phyloP scores from a whole-genome alignment of 106 monocot species.

The Dendrobium officinale region DNA sequence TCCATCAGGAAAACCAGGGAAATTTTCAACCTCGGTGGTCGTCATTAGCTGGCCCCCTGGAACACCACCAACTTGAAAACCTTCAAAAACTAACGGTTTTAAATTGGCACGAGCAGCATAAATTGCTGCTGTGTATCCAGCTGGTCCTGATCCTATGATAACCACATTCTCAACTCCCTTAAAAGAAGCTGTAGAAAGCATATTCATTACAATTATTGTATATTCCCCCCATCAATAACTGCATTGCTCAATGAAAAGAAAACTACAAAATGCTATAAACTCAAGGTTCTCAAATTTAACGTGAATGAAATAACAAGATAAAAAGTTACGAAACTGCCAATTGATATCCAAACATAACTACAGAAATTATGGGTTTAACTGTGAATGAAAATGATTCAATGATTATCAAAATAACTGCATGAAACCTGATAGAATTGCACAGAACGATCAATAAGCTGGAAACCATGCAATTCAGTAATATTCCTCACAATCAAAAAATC shows the following conservation, averaged over 20 bases:
- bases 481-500: no score
- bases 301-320: background rate
- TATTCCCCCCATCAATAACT: background rate
- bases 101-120: constrained; percentile 96
- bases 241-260: background rate
- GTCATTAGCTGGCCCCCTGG: constrained; percentile 98
- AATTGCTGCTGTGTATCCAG: constrained; percentile 95
- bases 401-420: no score
- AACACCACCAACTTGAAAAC: constrained; percentile 92
- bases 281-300: background rate
- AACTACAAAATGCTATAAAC: background rate
- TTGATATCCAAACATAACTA: background rate
- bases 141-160: constrained; percentile 92
- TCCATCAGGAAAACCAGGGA: constrained; percentile 94
- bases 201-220: background rate
- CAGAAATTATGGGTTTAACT: background rate
- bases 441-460: no score
- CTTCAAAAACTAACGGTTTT: constrained; percentile 95
- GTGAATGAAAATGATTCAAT: background rate
- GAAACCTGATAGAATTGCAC: no score
- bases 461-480: no score
- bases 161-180: constrained; percentile 80
- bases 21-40: constrained; percentile 95
- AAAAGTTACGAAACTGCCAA: background rate
- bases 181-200: constrained; percentile 27